Conservation (phyloP, 345 rosid species). For the Cochlearia excelsa region DNA sequence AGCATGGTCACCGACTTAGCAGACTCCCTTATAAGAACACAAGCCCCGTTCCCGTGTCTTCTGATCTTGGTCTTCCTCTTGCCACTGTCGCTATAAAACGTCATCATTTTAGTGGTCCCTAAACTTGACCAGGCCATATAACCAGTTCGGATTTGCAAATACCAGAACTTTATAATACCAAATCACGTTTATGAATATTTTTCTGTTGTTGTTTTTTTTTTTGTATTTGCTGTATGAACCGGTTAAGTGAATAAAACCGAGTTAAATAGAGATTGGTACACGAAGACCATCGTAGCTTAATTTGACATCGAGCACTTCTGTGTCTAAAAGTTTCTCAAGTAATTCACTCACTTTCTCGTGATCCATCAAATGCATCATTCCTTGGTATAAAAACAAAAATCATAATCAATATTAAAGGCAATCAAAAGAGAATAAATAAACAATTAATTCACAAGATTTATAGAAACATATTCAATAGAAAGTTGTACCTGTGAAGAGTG, state of each 20-base stretch:
- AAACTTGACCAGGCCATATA: no score
- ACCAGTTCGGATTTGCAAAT: not conserved
- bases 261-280: constrained; percentile 57
- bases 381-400: constrained; percentile 28
- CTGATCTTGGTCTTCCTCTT: constrained; percentile 24
- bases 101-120: constrained; percentile 24
- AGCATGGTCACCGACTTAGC: constrained; percentile 32
- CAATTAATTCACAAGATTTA: not conserved
- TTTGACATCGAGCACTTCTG: constrained; percentile 70
- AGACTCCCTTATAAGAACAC: constrained; percentile 18
- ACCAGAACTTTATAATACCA: not conserved
- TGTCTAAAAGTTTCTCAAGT: constrained; percentile 51
- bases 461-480: not conserved
- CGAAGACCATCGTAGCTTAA: constrained; percentile 88
- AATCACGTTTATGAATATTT: not conserved
- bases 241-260: constrained; percentile 9
- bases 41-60: constrained; percentile 28
- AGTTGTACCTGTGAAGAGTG: constrained; percentile 74
- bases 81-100: constrained; percentile 9
- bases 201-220: no score
- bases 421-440: not conserved
- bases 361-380: constrained; percentile 97
- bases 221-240: not conserved
- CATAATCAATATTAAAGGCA: constrained; percentile 16
- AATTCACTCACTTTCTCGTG: constrained; percentile 66